phyloP scores from a whole-genome alignment of 2,329 filamentous ascomycete species.

The Sarocladium strictum region DNA sequence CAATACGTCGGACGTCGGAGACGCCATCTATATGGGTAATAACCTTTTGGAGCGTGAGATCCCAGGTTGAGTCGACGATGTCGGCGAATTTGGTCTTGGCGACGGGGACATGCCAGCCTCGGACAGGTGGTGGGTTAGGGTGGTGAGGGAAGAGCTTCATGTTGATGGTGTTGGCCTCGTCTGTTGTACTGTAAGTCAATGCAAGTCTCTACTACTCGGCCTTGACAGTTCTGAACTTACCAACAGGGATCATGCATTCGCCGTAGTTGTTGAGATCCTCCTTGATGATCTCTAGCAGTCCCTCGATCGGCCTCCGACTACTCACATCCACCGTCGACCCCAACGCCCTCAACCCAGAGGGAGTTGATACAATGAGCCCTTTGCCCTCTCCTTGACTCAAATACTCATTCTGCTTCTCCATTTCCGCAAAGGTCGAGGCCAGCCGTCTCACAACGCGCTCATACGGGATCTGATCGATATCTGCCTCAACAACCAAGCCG shows the following conservation, averaged over 20 bases:
- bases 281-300: conserved; percentile 71
- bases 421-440: conserved; percentile 75
- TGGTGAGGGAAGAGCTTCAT: conserved; percentile 91
- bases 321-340: conserved; percentile 30
- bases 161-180: conserved; percentile 91
- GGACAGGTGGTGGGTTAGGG: conserved; percentile 67
- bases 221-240: conserved; percentile 40
- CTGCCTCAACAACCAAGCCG: conserved; percentile 67
- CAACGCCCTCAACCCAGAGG: conserved; percentile 14
- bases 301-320: conserved; percentile 66
- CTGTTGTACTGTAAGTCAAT: too few species aligned
- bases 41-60: conserved; percentile 72
- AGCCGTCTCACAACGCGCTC: conserved; percentile 82
- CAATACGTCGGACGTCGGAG: conserved; percentile 81
- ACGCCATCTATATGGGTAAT: conserved; percentile 86
- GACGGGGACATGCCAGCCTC: conserved; percentile 87
- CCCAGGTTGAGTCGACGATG: conserved; percentile 64
- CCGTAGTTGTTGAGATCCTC: conserved; percentile 95
- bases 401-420: conserved; percentile 89
- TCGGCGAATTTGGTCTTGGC: conserved; percentile 59
- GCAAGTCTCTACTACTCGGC: background rate
- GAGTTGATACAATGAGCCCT: background rate
- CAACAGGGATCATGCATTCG: conserved; percentile 97
- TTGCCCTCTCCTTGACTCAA: conserved; percentile 56
- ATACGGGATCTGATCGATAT: conserved; percentile 67